Evolutionary conservation across 2,329 filamentous ascomycete genomes (phyloP), one percentile per base, ranked within the genome.

Genomic region (Arthrobotrys musiformis): DNA sequence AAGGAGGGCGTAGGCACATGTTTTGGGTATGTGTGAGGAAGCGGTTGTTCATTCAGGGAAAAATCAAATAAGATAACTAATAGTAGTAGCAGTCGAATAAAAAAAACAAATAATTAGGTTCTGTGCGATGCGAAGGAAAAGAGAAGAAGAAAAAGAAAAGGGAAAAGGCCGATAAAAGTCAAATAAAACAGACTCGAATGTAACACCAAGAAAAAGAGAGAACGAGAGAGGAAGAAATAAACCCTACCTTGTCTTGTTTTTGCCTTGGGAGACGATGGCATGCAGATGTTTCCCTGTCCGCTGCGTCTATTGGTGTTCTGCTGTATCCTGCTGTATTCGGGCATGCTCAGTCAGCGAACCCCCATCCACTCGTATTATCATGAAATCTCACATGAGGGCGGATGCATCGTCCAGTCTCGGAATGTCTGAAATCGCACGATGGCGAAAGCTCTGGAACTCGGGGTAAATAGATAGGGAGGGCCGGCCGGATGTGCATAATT

Each of bases 401-500:
- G 30, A 35, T 35, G 9, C 52, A 8, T 37, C 30, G 54, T 58
- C n/a, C n/a, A n/a, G n/a, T n/a, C 54, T 40, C 33, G 52, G 52
- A 58, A 56, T 56, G 30, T 56, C 30, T 35, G 28, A 33, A 56
- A 37, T 58, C 19, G 54, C 54, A 58, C 33, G 54, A 58, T 58
- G 54, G 54, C 19, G 54, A 58, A 40, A 40, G 54, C 24, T 40
- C n/a, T 58, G 54, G 54, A n/a, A 33, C 33, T 58, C 54, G 33
- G 52, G 52, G 52, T 37, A 30, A 30, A 54, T 33, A 58, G 52
- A 58, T 58, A 58, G 52, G 46, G 48, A 46, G 46, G 40, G 44
- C 54, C 56, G 40, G 44, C 54, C 56, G 68, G 68, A 64, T 62
- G 66, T 33, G 56, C 58, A 70, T 64, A 48, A 64, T 72, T 58